Base-by-base conservation (phyloP, 169 alveolate species). In the Cryptosporidium andersoni region DNA sequence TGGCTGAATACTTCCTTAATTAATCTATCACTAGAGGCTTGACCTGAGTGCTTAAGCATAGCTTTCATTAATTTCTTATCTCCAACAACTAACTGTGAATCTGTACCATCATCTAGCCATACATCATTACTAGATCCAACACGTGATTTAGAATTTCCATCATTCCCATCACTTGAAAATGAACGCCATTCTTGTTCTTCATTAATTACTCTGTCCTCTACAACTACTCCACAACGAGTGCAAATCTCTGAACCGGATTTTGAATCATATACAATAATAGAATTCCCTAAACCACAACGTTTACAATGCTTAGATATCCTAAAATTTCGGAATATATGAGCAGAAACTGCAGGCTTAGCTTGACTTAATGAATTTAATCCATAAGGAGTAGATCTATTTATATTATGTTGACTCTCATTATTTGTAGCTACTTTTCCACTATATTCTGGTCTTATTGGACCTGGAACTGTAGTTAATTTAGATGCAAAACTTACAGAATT, bases 171-270 rank as follows among this genome's bases (percentile, higher is more conserved):
- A 66, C 56, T 66, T 34, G 89, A 90, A 68, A 94, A 94, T 48
- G 89, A 91, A n/a, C 97, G 88, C 97, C 97, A 94, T 64, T 94
- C 97, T 64, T 94, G 96, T 64, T 94, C 96, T 12, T 94, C 97
- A 11, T 93, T 92, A 11, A 94, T 81, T 11, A 93, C 91, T 49
- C 89, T 88, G 63, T 80, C 89, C 65, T 94, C 97, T 42, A 95
- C 88, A 14, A 94, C 95, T 6, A 88, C 64, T 8, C 97, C 97
- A 51, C 97, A 94, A 36, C 88, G 88, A 64, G 91, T 82, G 81
- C 97, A 94, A 40, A 94, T 85, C 81, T 94, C 95, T 80, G 92
- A 93, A 14, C 97, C 97, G 65, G 92, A 94, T n/a, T 90, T 90
- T 7, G 90, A 92, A 74, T 92, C 95, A 16, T 91, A 82, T n/a